Percentiles rank a stretch among this genome's conserved stretches.
Evolutionary conservation across 768 basidiomycete species (phyloP).

Genomic region (Lactifluus rugatus): DNA sequence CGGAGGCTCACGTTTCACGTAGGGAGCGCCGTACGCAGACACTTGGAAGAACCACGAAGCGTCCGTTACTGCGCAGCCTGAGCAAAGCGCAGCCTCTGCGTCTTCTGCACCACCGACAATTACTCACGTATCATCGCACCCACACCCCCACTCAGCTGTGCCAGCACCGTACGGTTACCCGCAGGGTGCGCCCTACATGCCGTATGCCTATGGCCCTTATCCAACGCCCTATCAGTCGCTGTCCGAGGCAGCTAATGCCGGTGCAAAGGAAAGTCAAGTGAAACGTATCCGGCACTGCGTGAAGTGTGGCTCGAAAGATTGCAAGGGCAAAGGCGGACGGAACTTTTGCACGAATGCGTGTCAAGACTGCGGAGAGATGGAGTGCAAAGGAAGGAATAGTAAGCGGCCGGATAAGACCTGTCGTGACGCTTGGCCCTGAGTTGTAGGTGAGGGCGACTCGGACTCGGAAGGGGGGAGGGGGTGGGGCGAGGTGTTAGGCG

Average conservation of each 20-base stretch:
- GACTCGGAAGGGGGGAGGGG: neutral
- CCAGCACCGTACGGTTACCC: conserved; percentile 18
- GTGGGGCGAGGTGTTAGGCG: neutral
- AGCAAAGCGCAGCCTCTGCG: conserved; percentile 4
- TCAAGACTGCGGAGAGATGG: conserved; percentile 75
- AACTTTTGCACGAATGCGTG: conserved; percentile 64
- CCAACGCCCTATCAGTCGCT: conserved; percentile 25
- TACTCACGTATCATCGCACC: conserved; percentile 19
- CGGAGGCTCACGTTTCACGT: neutral
- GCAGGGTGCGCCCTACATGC: conserved; percentile 26
- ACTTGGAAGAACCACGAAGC: conserved; percentile 13
- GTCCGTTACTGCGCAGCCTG: conserved; percentile 11
- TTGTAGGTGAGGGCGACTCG: too few relatives aligned
- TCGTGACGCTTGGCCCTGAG: conserved; percentile 40
- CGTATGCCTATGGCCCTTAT: conserved; percentile 30
- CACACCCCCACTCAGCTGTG: conserved; percentile 21
- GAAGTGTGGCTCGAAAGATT: conserved; percentile 73
- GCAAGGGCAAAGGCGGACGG: conserved; percentile 76
- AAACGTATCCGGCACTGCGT: conserved; percentile 73
- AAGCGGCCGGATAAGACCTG: conserved; percentile 70
- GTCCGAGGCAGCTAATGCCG: conserved; percentile 19
- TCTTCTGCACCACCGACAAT: conserved; percentile 3
- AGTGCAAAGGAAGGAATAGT: conserved; percentile 70
- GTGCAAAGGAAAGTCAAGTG: conserved; percentile 27
- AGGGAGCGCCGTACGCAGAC: conserved; percentile 12